A percentile compares a stretch with the other conserved stretches of the same genome.
Conservation (phyloP, 768 basidiomycete genomes). For the Ephemerocybe angulata region DNA sequence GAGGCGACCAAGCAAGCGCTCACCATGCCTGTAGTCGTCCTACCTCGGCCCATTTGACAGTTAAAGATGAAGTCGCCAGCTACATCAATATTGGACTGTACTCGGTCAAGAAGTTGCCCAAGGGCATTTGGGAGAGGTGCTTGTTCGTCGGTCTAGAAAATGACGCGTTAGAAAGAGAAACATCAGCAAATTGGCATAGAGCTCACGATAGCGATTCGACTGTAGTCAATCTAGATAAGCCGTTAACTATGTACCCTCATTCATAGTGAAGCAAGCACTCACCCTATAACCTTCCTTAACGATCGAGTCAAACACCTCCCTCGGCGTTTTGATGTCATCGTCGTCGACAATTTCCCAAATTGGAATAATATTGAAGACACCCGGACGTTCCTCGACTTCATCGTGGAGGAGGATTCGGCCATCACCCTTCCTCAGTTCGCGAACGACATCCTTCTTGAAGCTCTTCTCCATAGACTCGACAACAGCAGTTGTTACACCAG, state of each 20-base stretch:
- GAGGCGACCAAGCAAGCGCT: constrained; percentile 84
- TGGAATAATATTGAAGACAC: constrained; percentile 86
- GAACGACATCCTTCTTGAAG: constrained; percentile 84
- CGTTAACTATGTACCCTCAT: not conserved
- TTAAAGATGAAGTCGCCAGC: constrained; percentile 88
- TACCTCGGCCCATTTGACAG: constrained; percentile 91
- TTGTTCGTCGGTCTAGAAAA: constrained; percentile 99
- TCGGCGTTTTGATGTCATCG: constrained; percentile 81
- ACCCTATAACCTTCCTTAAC: constrained; percentile 75
- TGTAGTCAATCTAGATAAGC: constrained; percentile 67
- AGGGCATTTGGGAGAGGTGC: constrained; percentile 89
- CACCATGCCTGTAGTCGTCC: constrained; percentile 97
- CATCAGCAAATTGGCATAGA: not conserved
- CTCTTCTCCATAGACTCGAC: constrained; percentile 90
- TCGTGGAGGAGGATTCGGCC: constrained; percentile 91
- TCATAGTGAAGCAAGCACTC: constrained; percentile 14
- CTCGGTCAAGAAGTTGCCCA: constrained; percentile 70
- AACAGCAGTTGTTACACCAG: constrained; percentile 84
- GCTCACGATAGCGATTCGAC: constrained; percentile 83
- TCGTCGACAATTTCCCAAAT: constrained; percentile 89
- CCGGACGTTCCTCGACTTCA: constrained; percentile 91
- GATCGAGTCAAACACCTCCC: constrained; percentile 77
- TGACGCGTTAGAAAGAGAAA: constrained; percentile 6
- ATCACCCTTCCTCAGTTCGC: constrained; percentile 65
- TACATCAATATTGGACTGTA: constrained; percentile 52